phyloP scores from a whole-genome alignment of 306 rosid genomes.

The Heteromeles arbutifolia region DNA sequence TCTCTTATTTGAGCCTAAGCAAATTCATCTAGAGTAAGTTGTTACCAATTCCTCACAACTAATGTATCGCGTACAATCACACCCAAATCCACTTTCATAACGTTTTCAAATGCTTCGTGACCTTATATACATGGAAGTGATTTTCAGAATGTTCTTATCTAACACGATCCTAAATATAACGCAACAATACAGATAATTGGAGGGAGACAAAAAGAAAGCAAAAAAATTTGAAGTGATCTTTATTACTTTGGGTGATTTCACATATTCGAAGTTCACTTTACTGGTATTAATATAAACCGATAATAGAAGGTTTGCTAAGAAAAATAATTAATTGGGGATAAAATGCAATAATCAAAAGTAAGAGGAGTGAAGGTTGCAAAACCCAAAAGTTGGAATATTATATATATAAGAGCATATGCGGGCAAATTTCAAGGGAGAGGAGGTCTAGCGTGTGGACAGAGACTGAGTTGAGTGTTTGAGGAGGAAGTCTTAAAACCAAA shows the following conservation, averaged over 20 bases:
- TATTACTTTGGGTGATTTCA: not conserved
- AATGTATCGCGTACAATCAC: not conserved
- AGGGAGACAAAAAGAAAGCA: not conserved
- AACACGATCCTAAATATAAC: too few relatives aligned
- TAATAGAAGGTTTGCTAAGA: not conserved
- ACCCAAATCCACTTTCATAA: too few relatives aligned
- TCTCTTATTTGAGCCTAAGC: too few relatives aligned
- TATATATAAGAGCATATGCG: not conserved
- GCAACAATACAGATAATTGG: too few relatives aligned
- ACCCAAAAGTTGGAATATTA: not conserved
- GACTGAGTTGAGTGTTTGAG: not conserved
- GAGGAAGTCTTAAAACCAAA: not conserved
- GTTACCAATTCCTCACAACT: not conserved
- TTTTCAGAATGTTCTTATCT: too few relatives aligned
- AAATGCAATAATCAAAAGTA: not conserved
- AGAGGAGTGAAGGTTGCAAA: not conserved
- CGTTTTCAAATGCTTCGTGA: too few relatives aligned
- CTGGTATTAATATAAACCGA: too few relatives aligned
- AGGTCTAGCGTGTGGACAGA: constrained; percentile 15
- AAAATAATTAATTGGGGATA: not conserved
- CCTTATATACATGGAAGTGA: too few relatives aligned
- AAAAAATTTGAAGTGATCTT: not conserved
- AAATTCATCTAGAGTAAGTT: not conserved
- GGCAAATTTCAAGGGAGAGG: constrained; percentile 12
- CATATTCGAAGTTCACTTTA: not conserved